Percentiles rank a stretch among this genome's conserved stretches.
Conservation (phyloP, 2,329 filamentous ascomycete species). For the Calonectria pseudoreteaudii region DNA sequence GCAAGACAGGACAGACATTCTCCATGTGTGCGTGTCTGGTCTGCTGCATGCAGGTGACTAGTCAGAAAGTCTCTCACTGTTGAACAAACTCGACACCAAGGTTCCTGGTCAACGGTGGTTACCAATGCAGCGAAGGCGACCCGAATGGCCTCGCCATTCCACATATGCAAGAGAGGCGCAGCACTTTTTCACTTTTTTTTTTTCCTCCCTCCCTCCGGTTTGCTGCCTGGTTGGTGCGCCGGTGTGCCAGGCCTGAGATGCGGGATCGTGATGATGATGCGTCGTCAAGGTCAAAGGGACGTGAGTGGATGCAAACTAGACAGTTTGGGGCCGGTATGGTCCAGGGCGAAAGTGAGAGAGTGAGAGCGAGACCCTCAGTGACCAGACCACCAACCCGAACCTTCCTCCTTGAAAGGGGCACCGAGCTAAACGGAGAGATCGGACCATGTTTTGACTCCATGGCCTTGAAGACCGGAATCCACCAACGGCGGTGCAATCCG, state of each 20-base stretch:
- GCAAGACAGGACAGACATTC: conserved; percentile 39
- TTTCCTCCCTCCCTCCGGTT: too few relatives aligned
- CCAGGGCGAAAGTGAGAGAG: neutral
- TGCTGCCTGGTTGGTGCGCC: conserved; percentile 24
- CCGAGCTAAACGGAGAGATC: conserved; percentile 17
- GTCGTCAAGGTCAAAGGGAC: conserved; percentile 27
- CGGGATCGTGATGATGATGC: conserved; percentile 29
- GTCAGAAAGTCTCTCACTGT: conserved; percentile 34
- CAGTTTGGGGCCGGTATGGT: conserved; percentile 7
- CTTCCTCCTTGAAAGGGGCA: conserved; percentile 18
- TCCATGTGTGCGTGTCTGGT: conserved; percentile 40
- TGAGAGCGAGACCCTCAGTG: neutral
- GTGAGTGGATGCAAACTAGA: conserved; percentile 25
- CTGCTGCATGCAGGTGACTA: conserved; percentile 41
- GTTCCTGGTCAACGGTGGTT: conserved; percentile 34
- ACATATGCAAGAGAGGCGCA: conserved; percentile 32
- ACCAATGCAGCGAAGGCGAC: conserved; percentile 32
- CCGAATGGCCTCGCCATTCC: conserved; percentile 37
- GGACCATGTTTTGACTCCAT: conserved; percentile 30
- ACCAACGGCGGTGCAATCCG: conserved; percentile 29
- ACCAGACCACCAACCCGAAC: conserved; percentile 3
- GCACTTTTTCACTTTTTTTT: conserved; percentile 11
- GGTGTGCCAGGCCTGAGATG: conserved; percentile 13
- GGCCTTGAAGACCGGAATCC: conserved; percentile 14
- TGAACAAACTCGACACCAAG: conserved; percentile 28